Evolutionary conservation across 176 grass and related monocot species (phyloP).

Genomic region (Urochloa ruziziensis): DNA sequence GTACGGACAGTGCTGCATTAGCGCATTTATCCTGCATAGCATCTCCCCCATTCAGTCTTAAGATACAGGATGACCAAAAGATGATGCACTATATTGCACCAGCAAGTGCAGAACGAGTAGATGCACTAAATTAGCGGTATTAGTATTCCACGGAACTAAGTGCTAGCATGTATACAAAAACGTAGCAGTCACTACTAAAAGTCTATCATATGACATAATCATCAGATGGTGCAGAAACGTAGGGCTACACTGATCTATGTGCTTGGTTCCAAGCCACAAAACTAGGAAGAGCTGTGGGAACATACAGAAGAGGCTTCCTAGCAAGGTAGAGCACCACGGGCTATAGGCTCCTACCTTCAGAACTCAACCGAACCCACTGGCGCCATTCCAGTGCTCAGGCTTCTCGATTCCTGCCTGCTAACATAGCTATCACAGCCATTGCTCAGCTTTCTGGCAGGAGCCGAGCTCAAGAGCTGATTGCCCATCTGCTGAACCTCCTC

Average conservation of each 20-base stretch:
- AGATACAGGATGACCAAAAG: constrained; percentile 2
- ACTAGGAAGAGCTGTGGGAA: constrained; percentile 38
- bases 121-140: constrained; percentile 48
- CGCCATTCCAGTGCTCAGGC: constrained; percentile 60
- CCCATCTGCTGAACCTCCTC: constrained; percentile 95
- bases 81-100: constrained; percentile 3
- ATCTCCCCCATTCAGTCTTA: background rate
- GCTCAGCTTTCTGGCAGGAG: constrained; percentile 51
- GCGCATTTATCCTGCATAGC: background rate
- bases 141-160: constrained; percentile 21
- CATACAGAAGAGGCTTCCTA: constrained; percentile 19
- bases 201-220: constrained; percentile 46
- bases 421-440: constrained; percentile 68
- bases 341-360: constrained; percentile 44
- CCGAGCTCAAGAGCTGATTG: constrained; percentile 54
- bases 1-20: background rate
- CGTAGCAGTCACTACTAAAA: constrained; percentile 22
- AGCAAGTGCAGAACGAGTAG: constrained; percentile 5
- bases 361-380: constrained; percentile 76
- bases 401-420: constrained; percentile 55
- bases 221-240: constrained; percentile 30
- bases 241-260: constrained; percentile 41
- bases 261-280: constrained; percentile 41
- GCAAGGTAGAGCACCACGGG: background rate
- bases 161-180: constrained; percentile 31